Base-by-base conservation (phyloP, 176 grass and related monocot species). In the Eragrostis curvula region DNA sequence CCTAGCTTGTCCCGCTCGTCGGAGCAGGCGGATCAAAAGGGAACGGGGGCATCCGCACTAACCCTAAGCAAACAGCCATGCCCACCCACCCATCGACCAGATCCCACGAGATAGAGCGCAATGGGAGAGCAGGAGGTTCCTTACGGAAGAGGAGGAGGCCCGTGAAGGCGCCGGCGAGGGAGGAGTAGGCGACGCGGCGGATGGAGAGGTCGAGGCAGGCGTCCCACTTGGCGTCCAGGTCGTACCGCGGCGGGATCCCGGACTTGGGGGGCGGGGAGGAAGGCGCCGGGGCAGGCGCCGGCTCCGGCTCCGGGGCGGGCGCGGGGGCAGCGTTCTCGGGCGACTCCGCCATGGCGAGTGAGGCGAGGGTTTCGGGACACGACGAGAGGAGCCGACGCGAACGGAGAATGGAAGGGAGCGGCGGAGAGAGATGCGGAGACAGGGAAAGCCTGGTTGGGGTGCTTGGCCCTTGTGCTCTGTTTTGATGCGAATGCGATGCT, bases 191-290 rank as follows among this genome's bases (percentile, higher is more conserved):
- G 64, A 97, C 85, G 58, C 95, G 90, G 76, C 95, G 92, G 83
- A 97, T 88, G 77, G 92, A 88, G 90, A 97, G 74, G 81, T 97
- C 95, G 59, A 97, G 80, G 82, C 95, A 97, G 12, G 88, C 88
- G 72, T 97, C 90, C 92, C 95, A 97, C 86, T 94, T 97, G 67
- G 87, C 87, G 74, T 91, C 92, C 32, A 94, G 92, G 86, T 97
- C 90, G 58, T 90, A 94, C 48, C 85, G 92, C 72, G 86, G 92
- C 25, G 85, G 86, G 70, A 86, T 88, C 74, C 30, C 69, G 1
- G 62, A 56, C 79, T 69, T 74, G 29, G 84, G 1, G 43, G 74
- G 73, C 50, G 78, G 76, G 28, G 44, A 58, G 12, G 75, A 42
- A 16, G 70, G 25, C 56, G 49, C 50, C 3, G 47, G 30, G 20